Evolutionary conservation across 164 flowering plant genomes (phyloP).

Genomic region (Liriodendron chinense): DNA sequence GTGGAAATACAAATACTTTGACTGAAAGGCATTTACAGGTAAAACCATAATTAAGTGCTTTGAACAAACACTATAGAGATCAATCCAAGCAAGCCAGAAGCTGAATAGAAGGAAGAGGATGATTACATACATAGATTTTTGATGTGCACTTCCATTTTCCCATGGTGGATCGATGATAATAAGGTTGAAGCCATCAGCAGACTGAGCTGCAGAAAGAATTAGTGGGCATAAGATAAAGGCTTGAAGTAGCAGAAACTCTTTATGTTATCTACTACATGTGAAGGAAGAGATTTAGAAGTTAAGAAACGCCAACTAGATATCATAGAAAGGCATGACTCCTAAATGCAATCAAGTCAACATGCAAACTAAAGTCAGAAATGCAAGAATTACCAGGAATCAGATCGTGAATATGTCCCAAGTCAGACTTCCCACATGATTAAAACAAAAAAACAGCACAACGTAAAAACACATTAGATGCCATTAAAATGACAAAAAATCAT

Average conservation of each 20-base stretch:
- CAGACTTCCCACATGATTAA: constrained; percentile 71
- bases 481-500: background rate
- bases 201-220: constrained; percentile 38
- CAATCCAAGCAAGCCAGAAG: too few relatives aligned
- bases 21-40: too few relatives aligned
- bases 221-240: background rate
- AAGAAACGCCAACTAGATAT: background rate
- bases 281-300: background rate
- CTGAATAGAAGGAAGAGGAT: background rate
- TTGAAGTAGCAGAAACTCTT: too few relatives aligned
- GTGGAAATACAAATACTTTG: too few relatives aligned
- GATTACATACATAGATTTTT: constrained; percentile 56
- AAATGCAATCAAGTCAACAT: background rate
- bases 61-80: too few relatives aligned
- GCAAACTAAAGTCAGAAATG: constrained; percentile 7
- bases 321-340: background rate
- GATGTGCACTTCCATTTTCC: constrained; percentile 90
- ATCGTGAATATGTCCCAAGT: constrained; percentile 63
- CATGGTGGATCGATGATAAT: constrained; percentile 95
- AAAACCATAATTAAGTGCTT: too few relatives aligned
- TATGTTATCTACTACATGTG: background rate
- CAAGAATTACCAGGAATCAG: constrained; percentile 72
- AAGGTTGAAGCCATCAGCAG: constrained; percentile 69
- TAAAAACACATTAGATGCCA: constrained; percentile 13
- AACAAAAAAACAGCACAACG: background rate